Evolutionary conservation across 495 filamentous ascomycete species (phyloP), one percentile per base, ranked within the genome.

Genomic region (Tuber microsphaerosporum): DNA sequence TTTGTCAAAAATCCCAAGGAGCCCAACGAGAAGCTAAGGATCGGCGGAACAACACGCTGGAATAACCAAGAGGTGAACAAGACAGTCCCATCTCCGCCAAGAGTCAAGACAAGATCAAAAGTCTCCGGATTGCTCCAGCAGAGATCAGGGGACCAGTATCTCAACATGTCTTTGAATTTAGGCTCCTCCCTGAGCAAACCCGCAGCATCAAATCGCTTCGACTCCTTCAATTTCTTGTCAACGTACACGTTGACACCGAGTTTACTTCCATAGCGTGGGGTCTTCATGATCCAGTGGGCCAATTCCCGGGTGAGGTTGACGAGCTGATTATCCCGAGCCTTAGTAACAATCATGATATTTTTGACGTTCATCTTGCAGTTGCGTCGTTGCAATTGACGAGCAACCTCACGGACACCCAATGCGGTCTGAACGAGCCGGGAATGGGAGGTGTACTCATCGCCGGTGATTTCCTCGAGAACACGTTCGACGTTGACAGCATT

Each of bases 71-170:
- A 93, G 0, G 95, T 92, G 82, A 97, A 98, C 44, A 99, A 86
- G 44, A 99, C 94, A 0, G 95, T 99, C 20, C 95, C 95, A 82
- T 99, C 95, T 16, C 95, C 95, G n/a, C 95, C 95, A 5, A 99
- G 90, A 0, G 94, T 96, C 46, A 99, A 86, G 22, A 95, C 91
- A 81, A 99, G 94, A 84, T 99, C 95, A 81, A 97, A 97, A 4
- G 89, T 90, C 76, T 97, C 93, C 1, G 96, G 95, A 71, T 90
- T 86, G 39, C 89, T 87, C 69, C 86, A 85, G 72, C 93, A 97
- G 77, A 97, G 88, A 71, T 91, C 87, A 70, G 91, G 89, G 42
- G 88, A 90, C 95, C 95, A 99, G 83, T 90, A 97, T 70, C 89
- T 89, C 65, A 98, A 82, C 45, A 94, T 87, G 48, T 84, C 86